Base-by-base conservation (phyloP, 768 basidiomycete genomes). In the Auricularia sp. region DNA sequence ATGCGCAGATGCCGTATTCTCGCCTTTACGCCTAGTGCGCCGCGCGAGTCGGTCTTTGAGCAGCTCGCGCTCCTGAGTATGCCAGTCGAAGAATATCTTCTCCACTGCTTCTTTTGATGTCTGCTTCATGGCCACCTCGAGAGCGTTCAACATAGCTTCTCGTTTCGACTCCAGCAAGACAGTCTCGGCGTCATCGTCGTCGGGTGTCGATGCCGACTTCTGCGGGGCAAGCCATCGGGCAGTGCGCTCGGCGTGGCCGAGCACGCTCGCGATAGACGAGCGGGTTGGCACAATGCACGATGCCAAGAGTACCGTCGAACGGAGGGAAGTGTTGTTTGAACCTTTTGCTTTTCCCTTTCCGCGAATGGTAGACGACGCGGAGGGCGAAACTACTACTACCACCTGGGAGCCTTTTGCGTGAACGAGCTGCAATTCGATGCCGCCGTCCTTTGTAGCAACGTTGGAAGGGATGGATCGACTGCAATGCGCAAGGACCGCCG, bases 201-300 rank as follows among this genome's bases (percentile, higher is more conserved):
- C 12, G 10, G 23, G 16, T 6, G 56, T 8, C 70, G 66, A 54
- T 70, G 66, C 36, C 85, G 65, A 11, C 83, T 67, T 33, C 77
- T 29, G 29, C 29, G 58, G 59, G 33, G 62, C 67, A 6, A 85
- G 62, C 87, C 87, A 89, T 58, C 73, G 75, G 10, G 70, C 71
- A 7, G 79, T 78, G 4, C 76, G 73, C 2, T 71, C 66, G 0
- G 78, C 80, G 61, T 80, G 81, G 2, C 87, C 86, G 68, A 90
- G 77, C 0, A 85, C 87, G 61, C 77, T 77, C 3, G 84, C 84
- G 61, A 91, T 83, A 11, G 79, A 89, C 1, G 90, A 90, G 8
- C 71, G 76, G 1, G 72, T 61, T 2, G 84, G 85, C 5, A 82
- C 77, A 2, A 74, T 76, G 63, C 84, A 74, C 0, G 90, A 90